Conservation (phyloP, 306 rosid species). For the Cucurbita maxima region DNA sequence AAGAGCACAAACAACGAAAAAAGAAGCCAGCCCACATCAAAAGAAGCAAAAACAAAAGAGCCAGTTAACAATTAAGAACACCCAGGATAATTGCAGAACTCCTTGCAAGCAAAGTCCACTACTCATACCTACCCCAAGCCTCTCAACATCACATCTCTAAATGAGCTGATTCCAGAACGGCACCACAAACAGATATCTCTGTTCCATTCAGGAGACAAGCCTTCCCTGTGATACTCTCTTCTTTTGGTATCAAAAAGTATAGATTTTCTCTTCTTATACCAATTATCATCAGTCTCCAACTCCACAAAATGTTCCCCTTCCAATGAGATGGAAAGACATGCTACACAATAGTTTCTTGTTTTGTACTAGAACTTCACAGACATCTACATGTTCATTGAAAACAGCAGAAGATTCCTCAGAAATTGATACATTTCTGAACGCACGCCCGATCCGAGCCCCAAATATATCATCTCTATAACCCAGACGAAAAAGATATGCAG, state of each 20-base stretch:
- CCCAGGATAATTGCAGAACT: not conserved
- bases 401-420: not conserved
- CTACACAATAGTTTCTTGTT: not conserved
- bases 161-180: not conserved
- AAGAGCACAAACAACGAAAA: not conserved
- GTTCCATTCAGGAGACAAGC: not conserved
- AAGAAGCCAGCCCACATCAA: not conserved
- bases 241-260: not conserved
- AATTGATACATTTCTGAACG: not conserved
- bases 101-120: not conserved
- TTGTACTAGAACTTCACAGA: not conserved
- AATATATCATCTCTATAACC: not conserved
- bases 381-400: not conserved
- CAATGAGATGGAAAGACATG: not conserved
- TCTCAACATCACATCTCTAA: not conserved
- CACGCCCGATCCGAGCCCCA: not conserved
- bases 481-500: not conserved
- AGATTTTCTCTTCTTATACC: not conserved
- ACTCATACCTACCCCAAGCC: not conserved
- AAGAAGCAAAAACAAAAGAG: not conserved
- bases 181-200: not conserved
- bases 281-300: not conserved
- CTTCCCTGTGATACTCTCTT: not conserved
- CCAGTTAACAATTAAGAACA: not conserved
- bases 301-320: not conserved